A percentile compares a stretch with the other conserved stretches of the same genome.
These are phyloP conservation scores for Eucalyptus coolabah DNA, from an alignment of 345 rosid genomes.

Conservation along the genomic window DNA sequence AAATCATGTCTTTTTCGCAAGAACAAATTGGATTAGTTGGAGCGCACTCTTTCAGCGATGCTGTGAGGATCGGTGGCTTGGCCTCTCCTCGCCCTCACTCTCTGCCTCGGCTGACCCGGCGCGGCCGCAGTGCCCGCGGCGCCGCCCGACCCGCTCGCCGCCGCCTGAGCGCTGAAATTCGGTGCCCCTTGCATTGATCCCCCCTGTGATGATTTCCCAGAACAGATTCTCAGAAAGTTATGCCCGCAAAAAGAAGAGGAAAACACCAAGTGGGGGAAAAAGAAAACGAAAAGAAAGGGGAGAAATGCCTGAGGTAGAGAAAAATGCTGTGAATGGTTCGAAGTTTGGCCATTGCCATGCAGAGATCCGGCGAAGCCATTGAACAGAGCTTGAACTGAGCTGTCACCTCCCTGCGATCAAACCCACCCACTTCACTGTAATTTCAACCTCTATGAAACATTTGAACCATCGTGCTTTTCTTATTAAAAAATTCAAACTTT, in stretches of 20 bases:
- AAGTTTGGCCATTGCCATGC: constrained; percentile 22
- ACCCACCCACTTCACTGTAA: neutral
- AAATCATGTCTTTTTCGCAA: neutral
- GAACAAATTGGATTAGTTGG: neutral
- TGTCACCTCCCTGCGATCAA: constrained; percentile 21
- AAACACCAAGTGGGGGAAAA: neutral
- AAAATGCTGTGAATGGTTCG: constrained; percentile 31
- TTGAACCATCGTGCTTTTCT: neutral
- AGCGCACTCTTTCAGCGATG: constrained; percentile 79
- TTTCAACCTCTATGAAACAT: neutral
- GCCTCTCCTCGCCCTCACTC: constrained; percentile 93
- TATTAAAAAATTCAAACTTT: neutral
- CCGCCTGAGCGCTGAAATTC: constrained; percentile 23
- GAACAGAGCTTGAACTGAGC: constrained; percentile 30
- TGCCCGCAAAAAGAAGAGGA: neutral
- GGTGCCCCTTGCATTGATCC: constrained; percentile 14
- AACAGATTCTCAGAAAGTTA: neutral
- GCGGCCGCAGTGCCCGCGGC: constrained; percentile 20
- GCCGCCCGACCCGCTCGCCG: constrained; percentile 27
- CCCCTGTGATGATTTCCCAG: neutral
- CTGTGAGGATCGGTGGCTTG: constrained; percentile 99
- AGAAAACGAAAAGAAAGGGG: neutral
- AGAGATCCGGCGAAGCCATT: constrained; percentile 54
- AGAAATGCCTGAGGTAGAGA: neutral
- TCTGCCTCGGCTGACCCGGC: constrained; percentile 59